Base-by-base conservation (phyloP, 306 rosid genomes). In the Pyrus bretschneideri region DNA sequence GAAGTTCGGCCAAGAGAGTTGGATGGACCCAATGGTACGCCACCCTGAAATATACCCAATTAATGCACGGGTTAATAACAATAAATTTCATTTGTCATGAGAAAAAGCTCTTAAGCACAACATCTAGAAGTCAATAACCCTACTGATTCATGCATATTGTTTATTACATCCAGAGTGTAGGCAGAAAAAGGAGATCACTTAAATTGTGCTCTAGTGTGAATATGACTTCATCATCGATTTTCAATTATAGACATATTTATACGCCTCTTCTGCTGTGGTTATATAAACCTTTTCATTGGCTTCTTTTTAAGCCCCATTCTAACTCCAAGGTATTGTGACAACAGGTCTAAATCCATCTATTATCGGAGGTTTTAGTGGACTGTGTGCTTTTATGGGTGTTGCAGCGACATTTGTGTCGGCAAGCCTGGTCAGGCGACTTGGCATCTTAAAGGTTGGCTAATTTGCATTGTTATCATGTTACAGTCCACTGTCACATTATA, bases 381-480 rank as follows among this genome's bases (percentile, higher is more conserved):
- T 92, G 52, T 96, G 98, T 81, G 97, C 98, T 79, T 80, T 89
- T 62, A 92, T 96, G 98, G 97, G 98, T 80, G 96, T 96, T 80
- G 95, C 99, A 14, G 99, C 98, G 31, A 96, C 98, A 73, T 96
- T 92, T 80, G 86, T 96, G 54, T 90, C 99, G 62, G 87, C 98
- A n/a, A 84, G 82, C 81, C 84, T 96, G 81, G 91, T 96, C 77
- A 82, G 82, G 77, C 84, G 81, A 27, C 87, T 96, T 70, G 99
- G 98, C 81, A 89, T 96, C 81, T 81, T 96, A 72, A 92, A 91
- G 98, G 99, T 92, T 67, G 69, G 23, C 27, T 83, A 42, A 78
- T 65, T 49, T 67, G 70, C 76, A 58, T 59, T 52, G 49, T 70
- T 58, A 61, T 67, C 29, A n/a, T 64, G 15, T 80, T 78, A 57